A percentile compares a stretch with the other conserved stretches of the same genome.
Conservation (phyloP, 2,329 filamentous ascomycete genomes). For the Xylaria sp. region DNA sequence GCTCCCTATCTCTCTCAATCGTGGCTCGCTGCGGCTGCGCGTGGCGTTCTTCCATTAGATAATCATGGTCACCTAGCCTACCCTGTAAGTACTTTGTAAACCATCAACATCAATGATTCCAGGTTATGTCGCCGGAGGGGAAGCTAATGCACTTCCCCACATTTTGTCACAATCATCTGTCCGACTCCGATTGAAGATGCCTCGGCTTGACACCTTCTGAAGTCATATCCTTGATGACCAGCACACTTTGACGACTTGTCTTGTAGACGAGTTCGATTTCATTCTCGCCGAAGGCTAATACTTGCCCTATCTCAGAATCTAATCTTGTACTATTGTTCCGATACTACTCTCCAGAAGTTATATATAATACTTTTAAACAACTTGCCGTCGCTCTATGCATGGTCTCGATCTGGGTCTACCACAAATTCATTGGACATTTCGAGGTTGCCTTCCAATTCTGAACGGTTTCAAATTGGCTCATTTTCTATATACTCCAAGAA, state of each 20-base stretch:
- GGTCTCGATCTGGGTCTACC: neutral
- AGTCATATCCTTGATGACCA: neutral
- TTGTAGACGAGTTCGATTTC: neutral
- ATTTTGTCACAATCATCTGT: neutral
- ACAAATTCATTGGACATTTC: neutral
- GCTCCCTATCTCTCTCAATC: slow-evolving; percentile 11
- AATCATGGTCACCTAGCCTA: neutral
- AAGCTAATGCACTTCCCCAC: slow-evolving; percentile 16
- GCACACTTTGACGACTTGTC: neutral
- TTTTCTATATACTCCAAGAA: neutral
- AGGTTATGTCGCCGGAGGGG: neutral
- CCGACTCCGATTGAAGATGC: slow-evolving; percentile 17
- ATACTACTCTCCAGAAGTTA: neutral
- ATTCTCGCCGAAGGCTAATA: neutral
- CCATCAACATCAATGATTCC: too few relatives aligned
- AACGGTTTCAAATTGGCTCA: neutral
- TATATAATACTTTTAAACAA: neutral
- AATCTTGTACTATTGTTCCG: neutral
- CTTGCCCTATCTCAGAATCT: neutral
- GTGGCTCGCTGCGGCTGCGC: too few relatives aligned
- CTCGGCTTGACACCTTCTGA: slow-evolving; percentile 16
- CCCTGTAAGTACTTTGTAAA: neutral
- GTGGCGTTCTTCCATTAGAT: too few relatives aligned
- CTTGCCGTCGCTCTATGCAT: too few relatives aligned
- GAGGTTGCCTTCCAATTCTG: too few relatives aligned